Base-by-base conservation (phyloP, 1,139 yeast genomes). In the Nadsonia starkeyi-henricii region DNA sequence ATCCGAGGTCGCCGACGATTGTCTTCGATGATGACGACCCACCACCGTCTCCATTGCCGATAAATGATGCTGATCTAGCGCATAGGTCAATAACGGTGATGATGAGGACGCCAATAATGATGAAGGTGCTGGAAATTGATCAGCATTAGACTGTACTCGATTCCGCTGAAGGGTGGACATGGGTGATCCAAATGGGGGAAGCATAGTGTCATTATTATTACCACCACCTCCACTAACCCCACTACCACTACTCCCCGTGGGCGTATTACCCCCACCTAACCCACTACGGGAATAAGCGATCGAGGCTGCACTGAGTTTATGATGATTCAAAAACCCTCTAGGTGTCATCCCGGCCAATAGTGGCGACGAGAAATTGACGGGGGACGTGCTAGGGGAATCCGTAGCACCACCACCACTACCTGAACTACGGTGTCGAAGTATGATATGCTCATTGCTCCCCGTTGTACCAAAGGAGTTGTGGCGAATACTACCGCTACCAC, bases 51-150 rank as follows among this genome's bases (percentile, higher is more conserved):
- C 50, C 9, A 5, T 9, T 15, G 49, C 50, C 3, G 41, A 44
- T 7, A 47, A 47, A 18, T 39, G 44, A 4, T 44, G 45, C 42
- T 30, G 20, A 7, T 60, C 64, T 33, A 58, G 55, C 3, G 66
- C 63, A n/a, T n/a, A n/a, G 41, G 53, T 53, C 20, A 62, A 45
- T 41, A 59, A 45, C 1, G 65, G 65, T 1, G 65, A 62, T 13
- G 62, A 52, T 20, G 54, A 55, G 2, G 63, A 62, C 2, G 64
- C 56, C 26, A 57, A 54, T 9, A 12, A 12, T 26, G 30, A 26
- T 7, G 7, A 12, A 26, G 28, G 28, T 9, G 28, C 5, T 9
- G 28, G 28, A 5, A 9, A 23, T 9, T 23, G 28, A 23, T 20
- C 42, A n/a, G 46, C 15, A n/a, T 41, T 39, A 23, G 45, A 37